Evolutionary conservation across 2,329 filamentous ascomycete species (phyloP).

Genomic region (Claviceps pazoutovae): DNA sequence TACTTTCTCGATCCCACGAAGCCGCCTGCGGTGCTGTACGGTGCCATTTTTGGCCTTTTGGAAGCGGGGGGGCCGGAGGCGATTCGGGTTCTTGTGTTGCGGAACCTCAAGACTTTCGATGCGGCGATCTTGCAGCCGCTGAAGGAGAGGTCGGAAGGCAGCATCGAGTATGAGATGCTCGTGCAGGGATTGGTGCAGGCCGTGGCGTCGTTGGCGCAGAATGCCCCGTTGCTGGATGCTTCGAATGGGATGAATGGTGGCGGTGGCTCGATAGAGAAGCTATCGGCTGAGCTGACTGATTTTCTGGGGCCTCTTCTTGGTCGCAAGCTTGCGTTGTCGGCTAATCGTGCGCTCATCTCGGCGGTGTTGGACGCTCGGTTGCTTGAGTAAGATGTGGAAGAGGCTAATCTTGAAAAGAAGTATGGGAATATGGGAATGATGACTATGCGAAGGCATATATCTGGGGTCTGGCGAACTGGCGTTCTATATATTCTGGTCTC

Average conservation of each 20-base stretch:
- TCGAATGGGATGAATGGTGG: conserved; percentile 28
- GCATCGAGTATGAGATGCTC: conserved; percentile 41
- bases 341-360: conserved; percentile 33
- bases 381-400: conserved; percentile 21
- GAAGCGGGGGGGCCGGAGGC: conserved; percentile 57
- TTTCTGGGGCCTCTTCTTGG: conserved; percentile 43
- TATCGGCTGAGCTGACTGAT: conserved; percentile 33
- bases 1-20: conserved; percentile 79
- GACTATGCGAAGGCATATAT: not conserved
- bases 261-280: conserved; percentile 16
- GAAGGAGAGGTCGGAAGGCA: conserved; percentile 33
- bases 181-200: conserved; percentile 42
- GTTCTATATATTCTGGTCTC: not conserved
- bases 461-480: conserved; percentile 2
- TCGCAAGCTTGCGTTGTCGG: conserved; percentile 30
- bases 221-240: conserved; percentile 14
- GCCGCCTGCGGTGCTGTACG: conserved; percentile 74
- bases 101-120: conserved; percentile 42
- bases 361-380: conserved; percentile 41
- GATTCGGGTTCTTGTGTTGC: conserved; percentile 40
- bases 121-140: conserved; percentile 38
- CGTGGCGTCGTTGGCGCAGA: conserved; percentile 29
- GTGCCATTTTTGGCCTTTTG: conserved; percentile 67
- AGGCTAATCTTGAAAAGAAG: not conserved
- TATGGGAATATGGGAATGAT: conserved; percentile 8